Percentiles rank a stretch among this genome's conserved stretches.
These are phyloP conservation scores for Aureobasidium sp. DNA, from an alignment of 2,329 filamentous ascomycete genomes.

Conservation along the genomic window DNA sequence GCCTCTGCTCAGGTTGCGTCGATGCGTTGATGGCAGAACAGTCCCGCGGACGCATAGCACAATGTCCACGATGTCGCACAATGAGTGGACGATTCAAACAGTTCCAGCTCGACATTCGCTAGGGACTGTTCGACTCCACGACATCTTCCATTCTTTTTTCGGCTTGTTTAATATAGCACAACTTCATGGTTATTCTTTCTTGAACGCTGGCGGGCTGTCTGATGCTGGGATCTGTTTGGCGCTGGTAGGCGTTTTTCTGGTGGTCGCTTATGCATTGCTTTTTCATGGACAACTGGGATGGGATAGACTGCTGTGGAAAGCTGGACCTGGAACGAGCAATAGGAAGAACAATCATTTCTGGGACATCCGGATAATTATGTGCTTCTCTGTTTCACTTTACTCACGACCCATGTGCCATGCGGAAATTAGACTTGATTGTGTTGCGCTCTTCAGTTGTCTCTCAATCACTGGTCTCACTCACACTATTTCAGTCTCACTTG, in stretches of 20 bases:
- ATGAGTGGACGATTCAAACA: slow-evolving; percentile 77
- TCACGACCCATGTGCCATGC: background rate
- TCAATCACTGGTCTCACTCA: background rate
- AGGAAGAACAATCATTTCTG: background rate
- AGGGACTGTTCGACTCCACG: slow-evolving; percentile 25
- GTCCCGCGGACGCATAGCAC: slow-evolving; percentile 57
- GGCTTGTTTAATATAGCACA: slow-evolving; percentile 9
- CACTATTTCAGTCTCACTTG: background rate
- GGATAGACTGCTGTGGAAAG: slow-evolving; percentile 8
- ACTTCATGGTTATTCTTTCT: slow-evolving; percentile 1
- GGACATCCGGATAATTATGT: background rate
- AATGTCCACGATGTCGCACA: slow-evolving; percentile 64
- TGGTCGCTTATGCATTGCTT: background rate
- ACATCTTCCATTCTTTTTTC: background rate
- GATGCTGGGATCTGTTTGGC: background rate
- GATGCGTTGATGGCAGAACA: slow-evolving; percentile 71
- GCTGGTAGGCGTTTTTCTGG: slow-evolving; percentile 6
- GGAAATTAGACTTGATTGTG: background rate
- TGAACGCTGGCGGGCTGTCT: background rate
- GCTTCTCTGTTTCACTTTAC: background rate
- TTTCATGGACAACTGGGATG: background rate
- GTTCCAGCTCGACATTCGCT: slow-evolving; percentile 76
- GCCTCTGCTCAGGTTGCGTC: slow-evolving; percentile 82
- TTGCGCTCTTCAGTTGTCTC: background rate
- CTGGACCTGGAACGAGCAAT: background rate